Percentiles rank a stretch among this genome's conserved stretches.
Conservation (phyloP, 805 yeast species). For the Lachancea dasiensis region DNA sequence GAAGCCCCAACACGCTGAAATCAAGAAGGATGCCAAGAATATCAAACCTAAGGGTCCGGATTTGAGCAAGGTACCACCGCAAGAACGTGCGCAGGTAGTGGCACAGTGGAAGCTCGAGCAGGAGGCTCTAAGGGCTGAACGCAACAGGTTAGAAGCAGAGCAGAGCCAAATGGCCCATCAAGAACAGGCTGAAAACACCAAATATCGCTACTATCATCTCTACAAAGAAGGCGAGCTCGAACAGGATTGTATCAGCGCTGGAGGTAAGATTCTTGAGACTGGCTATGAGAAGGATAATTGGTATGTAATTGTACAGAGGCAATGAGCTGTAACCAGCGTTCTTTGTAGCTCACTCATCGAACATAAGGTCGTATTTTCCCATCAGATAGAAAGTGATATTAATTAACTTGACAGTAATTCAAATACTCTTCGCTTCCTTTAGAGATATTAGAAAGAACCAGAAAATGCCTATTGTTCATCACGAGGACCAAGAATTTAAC, state of each 20-base stretch:
- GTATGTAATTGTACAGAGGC: constrained; percentile 55
- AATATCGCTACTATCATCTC: constrained; percentile 82
- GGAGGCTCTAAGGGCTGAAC: constrained; percentile 19
- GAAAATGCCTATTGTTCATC: constrained; percentile 24
- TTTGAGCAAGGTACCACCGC: constrained; percentile 22
- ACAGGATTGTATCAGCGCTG: constrained; percentile 63
- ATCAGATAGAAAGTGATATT: too few relatives aligned
- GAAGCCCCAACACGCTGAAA: constrained; percentile 29
- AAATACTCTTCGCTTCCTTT: constrained; percentile 27
- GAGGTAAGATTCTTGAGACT: constrained; percentile 54
- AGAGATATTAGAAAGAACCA: constrained; percentile 10
- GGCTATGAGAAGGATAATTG: constrained; percentile 96
- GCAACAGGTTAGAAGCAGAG: constrained; percentile 18
- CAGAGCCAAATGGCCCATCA: constrained; percentile 15
- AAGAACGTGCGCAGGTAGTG: constrained; percentile 26
- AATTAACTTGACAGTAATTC: not conserved
- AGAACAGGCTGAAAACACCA: constrained; percentile 40
- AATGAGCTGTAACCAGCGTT: not conserved
- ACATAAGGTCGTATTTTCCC: too few relatives aligned
- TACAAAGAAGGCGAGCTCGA: constrained; percentile 80
- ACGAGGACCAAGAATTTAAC: constrained; percentile 24
- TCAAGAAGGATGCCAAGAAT: constrained; percentile 16
- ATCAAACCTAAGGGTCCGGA: constrained; percentile 22
- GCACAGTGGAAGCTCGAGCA: constrained; percentile 27
- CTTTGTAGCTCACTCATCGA: too few relatives aligned